These are phyloP conservation scores for Amanita polypyramis DNA, from an alignment of 768 basidiomycete genomes.

Conservation along the genomic window DNA sequence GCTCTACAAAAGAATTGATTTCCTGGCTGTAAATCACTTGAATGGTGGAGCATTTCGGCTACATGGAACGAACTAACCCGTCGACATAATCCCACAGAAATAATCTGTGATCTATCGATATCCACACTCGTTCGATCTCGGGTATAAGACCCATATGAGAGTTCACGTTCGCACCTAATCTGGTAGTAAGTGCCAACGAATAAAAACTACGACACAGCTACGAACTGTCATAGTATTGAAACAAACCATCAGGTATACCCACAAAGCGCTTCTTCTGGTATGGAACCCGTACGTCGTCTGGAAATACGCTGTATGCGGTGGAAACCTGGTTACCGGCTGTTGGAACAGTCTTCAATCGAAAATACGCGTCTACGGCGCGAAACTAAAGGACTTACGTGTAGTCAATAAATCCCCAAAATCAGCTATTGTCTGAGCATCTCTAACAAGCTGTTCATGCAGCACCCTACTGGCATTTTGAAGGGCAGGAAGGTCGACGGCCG, in stretches of 20 bases:
- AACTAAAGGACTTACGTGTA: slow-evolving; percentile 32
- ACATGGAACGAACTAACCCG: slow-evolving; percentile 45
- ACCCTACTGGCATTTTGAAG: slow-evolving; percentile 59
- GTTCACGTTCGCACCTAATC: slow-evolving; percentile 51
- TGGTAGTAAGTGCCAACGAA: slow-evolving; percentile 6
- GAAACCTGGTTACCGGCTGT: slow-evolving; percentile 60
- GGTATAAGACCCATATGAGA: slow-evolving; percentile 88
- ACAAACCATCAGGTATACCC: slow-evolving; percentile 68
- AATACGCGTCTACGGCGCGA: slow-evolving; percentile 8
- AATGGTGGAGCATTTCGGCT: background rate
- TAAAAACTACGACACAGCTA: slow-evolving; percentile 7
- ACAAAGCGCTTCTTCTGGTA: slow-evolving; percentile 71
- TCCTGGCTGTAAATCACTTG: slow-evolving; percentile 49
- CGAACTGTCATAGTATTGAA: slow-evolving; percentile 70
- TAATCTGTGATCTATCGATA: slow-evolving; percentile 87
- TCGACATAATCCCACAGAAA: slow-evolving; percentile 96
- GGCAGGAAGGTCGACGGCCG: slow-evolving; percentile 45
- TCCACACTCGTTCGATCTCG: slow-evolving; percentile 92
- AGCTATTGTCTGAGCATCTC: slow-evolving; percentile 66
- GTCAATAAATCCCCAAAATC: slow-evolving; percentile 63
- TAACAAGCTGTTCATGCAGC: slow-evolving; percentile 56
- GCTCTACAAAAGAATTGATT: slow-evolving; percentile 85
- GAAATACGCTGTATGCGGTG: slow-evolving; percentile 68
- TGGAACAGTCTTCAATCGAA: background rate
- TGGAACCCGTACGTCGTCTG: slow-evolving; percentile 69